Percentiles rank a stretch among this genome's conserved stretches.
phyloP scores from a whole-genome alignment of 1,284 basidiomycete species.

The Ustanciosporium gigantosporum region DNA sequence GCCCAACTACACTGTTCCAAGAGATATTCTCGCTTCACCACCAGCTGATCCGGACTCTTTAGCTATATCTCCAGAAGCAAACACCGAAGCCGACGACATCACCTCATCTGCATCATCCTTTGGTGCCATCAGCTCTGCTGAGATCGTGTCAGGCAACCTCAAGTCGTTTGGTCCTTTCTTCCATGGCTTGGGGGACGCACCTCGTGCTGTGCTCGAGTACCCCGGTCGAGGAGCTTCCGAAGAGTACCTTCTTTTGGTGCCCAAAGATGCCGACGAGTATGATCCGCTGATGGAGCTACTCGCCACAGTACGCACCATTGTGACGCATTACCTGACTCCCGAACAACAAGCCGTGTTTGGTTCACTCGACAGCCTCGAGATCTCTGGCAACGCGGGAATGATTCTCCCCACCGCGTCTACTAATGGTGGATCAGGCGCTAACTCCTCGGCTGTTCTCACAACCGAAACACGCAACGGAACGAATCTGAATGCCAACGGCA shows the following conservation, averaged over 20 bases:
- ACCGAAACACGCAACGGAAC: not conserved
- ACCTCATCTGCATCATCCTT: not conserved
- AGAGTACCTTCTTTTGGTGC: conserved; percentile 46
- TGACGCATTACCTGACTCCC: conserved; percentile 40
- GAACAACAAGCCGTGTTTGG: conserved; percentile 47
- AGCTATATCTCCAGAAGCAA: not conserved
- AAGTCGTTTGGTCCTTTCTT: conserved; percentile 45
- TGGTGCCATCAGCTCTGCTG: conserved; percentile 17
- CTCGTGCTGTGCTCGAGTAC: conserved; percentile 44
- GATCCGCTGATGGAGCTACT: conserved; percentile 58
- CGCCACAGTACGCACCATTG: conserved; percentile 46
- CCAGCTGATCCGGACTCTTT: not conserved
- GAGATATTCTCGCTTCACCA: conserved; percentile 21
- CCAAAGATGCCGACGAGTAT: conserved; percentile 56
- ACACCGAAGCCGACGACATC: not conserved
- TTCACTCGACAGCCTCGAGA: conserved; percentile 47
- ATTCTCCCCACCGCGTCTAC: conserved; percentile 18
- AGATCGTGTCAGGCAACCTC: conserved; percentile 34
- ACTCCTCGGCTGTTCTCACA: conserved; percentile 2
- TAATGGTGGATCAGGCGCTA: conserved; percentile 8
- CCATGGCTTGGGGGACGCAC: conserved; percentile 29
- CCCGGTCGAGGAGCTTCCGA: conserved; percentile 43
- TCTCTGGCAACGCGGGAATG: conserved; percentile 45
- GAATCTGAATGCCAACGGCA: not conserved
- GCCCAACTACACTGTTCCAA: conserved; percentile 32